A percentile compares a stretch with the other conserved stretches of the same genome.
Evolutionary conservation across 2,329 filamentous ascomycete genomes (phyloP).

Genomic region (Ophiostoma perfectum): DNA sequence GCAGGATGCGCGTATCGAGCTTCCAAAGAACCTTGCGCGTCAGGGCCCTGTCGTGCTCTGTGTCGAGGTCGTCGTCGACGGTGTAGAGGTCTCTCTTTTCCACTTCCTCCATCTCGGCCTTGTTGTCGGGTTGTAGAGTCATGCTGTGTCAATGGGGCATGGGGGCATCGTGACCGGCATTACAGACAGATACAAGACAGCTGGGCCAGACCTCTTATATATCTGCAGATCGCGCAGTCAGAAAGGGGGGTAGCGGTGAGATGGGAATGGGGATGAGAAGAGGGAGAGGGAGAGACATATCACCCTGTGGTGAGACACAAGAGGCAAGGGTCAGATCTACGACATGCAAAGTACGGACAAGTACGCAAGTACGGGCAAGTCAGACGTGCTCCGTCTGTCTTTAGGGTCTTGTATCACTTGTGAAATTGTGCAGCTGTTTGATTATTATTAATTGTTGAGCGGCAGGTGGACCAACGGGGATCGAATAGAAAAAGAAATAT

Average conservation of each 20-base stretch:
- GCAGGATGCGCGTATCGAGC: slow-evolving; percentile 55
- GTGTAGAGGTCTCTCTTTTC: slow-evolving; percentile 11
- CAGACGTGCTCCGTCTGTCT: too few species aligned
- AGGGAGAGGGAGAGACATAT: neutral
- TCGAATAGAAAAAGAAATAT: too few species aligned
- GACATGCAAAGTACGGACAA: neutral
- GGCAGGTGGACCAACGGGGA: too few species aligned
- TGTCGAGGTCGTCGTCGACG: slow-evolving; percentile 3
- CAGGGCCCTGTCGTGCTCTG: slow-evolving; percentile 27
- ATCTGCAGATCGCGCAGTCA: too few species aligned
- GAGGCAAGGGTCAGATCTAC: too few species aligned
- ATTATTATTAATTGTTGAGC: too few species aligned
- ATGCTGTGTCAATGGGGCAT: neutral
- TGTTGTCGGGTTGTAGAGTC: slow-evolving; percentile 3
- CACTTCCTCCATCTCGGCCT: slow-evolving; percentile 42
- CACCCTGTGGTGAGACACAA: neutral
- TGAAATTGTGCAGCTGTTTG: too few species aligned
- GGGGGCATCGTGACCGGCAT: neutral
- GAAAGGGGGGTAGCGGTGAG: neutral
- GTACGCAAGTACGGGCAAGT: neutral
- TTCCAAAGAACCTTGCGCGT: slow-evolving; percentile 47
- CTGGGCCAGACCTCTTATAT: too few species aligned
- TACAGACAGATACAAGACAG: too few species aligned
- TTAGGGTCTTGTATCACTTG: too few species aligned
- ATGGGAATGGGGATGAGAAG: neutral